Evolutionary conservation across 1,284 basidiomycete genomes (phyloP), one percentile per base, ranked within the genome.

Genomic region (Rhodotorula sp.): DNA sequence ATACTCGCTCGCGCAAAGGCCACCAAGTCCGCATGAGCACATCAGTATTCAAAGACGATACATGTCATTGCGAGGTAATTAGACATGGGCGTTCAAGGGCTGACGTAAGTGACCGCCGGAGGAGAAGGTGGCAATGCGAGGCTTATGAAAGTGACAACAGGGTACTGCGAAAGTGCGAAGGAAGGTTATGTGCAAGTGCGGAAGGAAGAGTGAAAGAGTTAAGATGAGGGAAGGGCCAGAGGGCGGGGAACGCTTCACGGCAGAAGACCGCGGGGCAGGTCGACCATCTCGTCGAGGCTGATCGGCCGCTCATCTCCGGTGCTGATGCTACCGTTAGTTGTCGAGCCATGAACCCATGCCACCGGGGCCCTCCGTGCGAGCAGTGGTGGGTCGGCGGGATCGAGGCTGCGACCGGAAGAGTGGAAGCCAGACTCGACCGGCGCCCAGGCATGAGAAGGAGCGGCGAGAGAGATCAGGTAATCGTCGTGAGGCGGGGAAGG

Each of bases 391-490:
- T 51, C 37, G 18, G n/a, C 48, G 18, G 37, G 24, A 10, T 17
- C 22, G 42, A 42, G n/a, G n/a, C 51, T 29, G n/a, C 8, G 18
- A 30, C 12, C 30, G 6, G 63, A 44, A 14, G 63, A 46, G 57
- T 54, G 53, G 18, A 55, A 56, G 44, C 65, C 65, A 3, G 30
- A 45, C 49, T 65, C 66, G 18, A 45, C 46, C 12, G 74, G 74
- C 17, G 71, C 62, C 74, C 74, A 75, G 24, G 48, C 54, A 61
- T 71, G 72, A 14, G 69, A 55, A 1, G 74, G 72, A 6, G 67
- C 48, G 1, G 67, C 20, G 56, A 75, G 74, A 3, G 71, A 73
- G 67, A 73, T 63, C 48, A 71, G 69, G 53, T 75, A 75, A 48
- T 75, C 74, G n/a, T 69, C 64, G 56, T 62, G 66, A 20, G 70